Evolutionary conservation across 331 rosid genomes (phyloP).

Genomic region (Malus hybrid): DNA sequence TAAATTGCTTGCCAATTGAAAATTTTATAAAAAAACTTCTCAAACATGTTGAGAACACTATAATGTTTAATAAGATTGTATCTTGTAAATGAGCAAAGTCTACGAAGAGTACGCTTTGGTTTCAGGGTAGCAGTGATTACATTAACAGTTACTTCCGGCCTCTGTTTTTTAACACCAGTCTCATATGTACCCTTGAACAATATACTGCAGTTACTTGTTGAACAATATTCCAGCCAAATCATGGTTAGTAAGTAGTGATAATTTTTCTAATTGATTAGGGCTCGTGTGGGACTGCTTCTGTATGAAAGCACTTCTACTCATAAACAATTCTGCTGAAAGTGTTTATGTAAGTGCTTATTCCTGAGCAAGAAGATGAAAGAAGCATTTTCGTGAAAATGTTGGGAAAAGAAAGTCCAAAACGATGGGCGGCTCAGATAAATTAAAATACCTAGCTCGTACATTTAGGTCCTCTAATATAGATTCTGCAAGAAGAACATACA

Average conservation of each 20-base stretch:
- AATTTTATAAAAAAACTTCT: neutral
- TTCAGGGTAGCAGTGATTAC: conserved; percentile 55
- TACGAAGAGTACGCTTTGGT: neutral
- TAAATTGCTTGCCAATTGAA: neutral
- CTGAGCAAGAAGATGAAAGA: neutral
- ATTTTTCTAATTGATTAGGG: neutral
- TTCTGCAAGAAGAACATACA: conserved; percentile 21
- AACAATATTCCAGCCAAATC: conserved; percentile 17
- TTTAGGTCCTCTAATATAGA: neutral
- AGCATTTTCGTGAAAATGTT: neutral
- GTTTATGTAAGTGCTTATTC: neutral
- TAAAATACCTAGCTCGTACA: neutral
- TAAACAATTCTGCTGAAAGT: neutral
- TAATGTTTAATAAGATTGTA: neutral
- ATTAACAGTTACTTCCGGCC: conserved; percentile 55
- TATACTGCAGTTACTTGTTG: conserved; percentile 24
- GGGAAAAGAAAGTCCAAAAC: neutral
- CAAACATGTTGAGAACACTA: neutral
- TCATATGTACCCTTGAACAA: neutral
- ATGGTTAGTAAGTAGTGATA: conserved; percentile 10
- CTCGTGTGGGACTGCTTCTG: neutral
- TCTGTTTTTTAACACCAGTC: conserved; percentile 11
- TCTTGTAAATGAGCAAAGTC: neutral
- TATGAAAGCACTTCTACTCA: neutral
- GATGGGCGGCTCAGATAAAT: neutral